Conservation (phyloP, 2,329 filamentous ascomycete genomes). For the Huntiella bhutanensis region DNA sequence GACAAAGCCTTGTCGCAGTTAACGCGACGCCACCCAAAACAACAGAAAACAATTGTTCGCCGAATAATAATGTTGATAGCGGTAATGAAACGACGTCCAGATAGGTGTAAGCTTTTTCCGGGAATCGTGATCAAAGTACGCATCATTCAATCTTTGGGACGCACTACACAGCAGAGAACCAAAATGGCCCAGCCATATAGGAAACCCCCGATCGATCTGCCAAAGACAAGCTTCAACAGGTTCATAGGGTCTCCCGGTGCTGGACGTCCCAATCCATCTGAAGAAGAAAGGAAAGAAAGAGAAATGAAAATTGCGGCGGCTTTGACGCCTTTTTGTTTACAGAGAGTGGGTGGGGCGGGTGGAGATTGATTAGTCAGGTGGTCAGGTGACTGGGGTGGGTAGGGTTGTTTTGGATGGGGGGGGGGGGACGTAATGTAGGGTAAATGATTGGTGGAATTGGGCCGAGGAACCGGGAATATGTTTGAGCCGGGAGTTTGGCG, state of each 20-base stretch:
- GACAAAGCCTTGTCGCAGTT: not conserved
- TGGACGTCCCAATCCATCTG: slow-evolving; percentile 11
- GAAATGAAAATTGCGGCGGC: not conserved
- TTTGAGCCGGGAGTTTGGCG: slow-evolving; percentile 1
- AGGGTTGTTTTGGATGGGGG: slow-evolving; percentile 1
- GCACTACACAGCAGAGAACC: slow-evolving; percentile 13
- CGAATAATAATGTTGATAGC: slow-evolving; percentile 30
- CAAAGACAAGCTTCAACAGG: not conserved
- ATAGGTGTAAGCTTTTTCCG: slow-evolving; percentile 22
- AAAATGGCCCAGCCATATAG: slow-evolving; percentile 16
- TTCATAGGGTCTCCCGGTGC: slow-evolving; percentile 16
- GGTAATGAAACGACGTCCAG: slow-evolving; percentile 37
- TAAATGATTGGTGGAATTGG: slow-evolving; percentile 9
- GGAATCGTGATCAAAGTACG: slow-evolving; percentile 34
- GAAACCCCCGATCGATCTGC: slow-evolving; percentile 17
- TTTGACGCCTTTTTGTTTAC: not conserved
- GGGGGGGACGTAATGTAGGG: slow-evolving; percentile 6
- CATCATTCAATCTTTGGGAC: slow-evolving; percentile 13
- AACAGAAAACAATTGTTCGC: too few species aligned
- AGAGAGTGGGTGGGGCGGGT: not conserved
- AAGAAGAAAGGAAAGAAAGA: slow-evolving; percentile 19
- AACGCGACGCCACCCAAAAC: too few species aligned
- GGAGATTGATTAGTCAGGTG: not conserved
- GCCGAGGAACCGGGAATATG: slow-evolving; percentile 9
- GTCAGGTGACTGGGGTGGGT: not conserved